These are phyloP conservation scores for Colletotrichum destructivum DNA, from an alignment of 2,329 filamentous ascomycete species.

Conservation along the genomic window DNA sequence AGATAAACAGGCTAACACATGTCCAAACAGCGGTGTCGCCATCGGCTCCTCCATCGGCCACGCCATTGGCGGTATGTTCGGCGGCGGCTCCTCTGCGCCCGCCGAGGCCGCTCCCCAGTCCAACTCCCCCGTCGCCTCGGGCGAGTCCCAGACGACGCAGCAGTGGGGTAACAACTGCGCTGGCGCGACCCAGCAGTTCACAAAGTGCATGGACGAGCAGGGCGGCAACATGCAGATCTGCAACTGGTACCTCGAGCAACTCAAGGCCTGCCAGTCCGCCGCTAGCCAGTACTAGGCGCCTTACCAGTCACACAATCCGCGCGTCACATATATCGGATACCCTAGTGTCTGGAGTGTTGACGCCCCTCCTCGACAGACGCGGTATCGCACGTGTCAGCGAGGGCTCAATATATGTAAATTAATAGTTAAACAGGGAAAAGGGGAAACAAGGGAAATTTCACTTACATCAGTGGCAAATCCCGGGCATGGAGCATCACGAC, in stretches of 20 bases:
- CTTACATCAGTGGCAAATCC: background rate
- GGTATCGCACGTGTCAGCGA: background rate
- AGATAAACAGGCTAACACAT: conserved; percentile 8
- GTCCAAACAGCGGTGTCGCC: conserved; percentile 84
- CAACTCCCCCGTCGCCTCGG: conserved; percentile 57
- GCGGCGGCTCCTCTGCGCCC: conserved; percentile 74
- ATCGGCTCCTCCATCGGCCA: conserved; percentile 96
- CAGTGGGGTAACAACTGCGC: conserved; percentile 76
- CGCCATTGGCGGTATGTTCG: conserved; percentile 92
- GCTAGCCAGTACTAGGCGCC: conserved; percentile 76
- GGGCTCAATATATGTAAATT: conserved; percentile 28
- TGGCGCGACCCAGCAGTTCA: conserved; percentile 86
- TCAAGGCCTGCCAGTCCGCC: conserved; percentile 89
- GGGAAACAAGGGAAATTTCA: conserved; percentile 8
- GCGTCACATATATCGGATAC: background rate
- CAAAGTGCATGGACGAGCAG: conserved; percentile 96
- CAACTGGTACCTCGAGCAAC: conserved; percentile 97
- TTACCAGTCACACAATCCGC: too few relatives aligned
- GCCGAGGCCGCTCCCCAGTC: conserved; percentile 59
- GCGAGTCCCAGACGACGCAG: conserved; percentile 65
- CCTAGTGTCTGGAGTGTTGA: background rate
- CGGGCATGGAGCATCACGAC: conserved; percentile 1
- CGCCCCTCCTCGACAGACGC: too few relatives aligned
- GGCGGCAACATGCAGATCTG: conserved; percentile 95
- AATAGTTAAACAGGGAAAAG: conserved; percentile 23